Conservation (phyloP, 2,329 filamentous ascomycete genomes). For the Exophiala alcalophila region DNA sequence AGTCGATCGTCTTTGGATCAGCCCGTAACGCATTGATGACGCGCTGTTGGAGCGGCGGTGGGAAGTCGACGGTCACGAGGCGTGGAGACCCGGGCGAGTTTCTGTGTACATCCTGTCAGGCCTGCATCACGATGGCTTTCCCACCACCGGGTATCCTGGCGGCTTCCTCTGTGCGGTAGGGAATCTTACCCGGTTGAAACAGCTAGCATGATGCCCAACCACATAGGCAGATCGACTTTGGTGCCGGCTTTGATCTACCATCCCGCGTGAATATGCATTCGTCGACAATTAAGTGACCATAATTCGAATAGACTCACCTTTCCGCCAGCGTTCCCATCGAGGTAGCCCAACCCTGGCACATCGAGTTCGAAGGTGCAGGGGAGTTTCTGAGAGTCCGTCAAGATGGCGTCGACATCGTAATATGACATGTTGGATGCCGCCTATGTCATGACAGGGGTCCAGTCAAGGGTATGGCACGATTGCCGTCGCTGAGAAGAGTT, state of each 20-base stretch:
- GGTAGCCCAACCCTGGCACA: conserved; percentile 79
- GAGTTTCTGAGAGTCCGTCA: conserved; percentile 72
- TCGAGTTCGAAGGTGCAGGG: conserved; percentile 93
- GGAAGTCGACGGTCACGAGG: conserved; percentile 77
- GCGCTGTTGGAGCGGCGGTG: conserved; percentile 69
- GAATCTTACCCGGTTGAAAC: conserved; percentile 52
- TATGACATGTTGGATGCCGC: conserved; percentile 32
- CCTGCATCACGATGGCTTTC: no score
- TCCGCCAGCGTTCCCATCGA: conserved; percentile 75
- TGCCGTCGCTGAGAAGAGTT: not conserved
- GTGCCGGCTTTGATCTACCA: conserved; percentile 72
- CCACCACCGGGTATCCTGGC: no score
- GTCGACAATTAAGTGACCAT: no score
- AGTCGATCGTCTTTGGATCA: conserved; percentile 78
- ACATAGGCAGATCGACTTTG: conserved; percentile 78
- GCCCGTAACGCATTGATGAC: conserved; percentile 89
- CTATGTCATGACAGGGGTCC: no score
- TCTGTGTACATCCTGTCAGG: no score
- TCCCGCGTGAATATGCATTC: no score
- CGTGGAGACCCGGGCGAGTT: conserved; percentile 40
- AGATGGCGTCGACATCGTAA: conserved; percentile 48
- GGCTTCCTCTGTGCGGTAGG: not conserved
- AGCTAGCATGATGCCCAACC: conserved; percentile 92
- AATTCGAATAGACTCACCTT: conserved; percentile 42
- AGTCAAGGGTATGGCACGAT: not conserved